Conservation (phyloP, 2,329 filamentous ascomycete genomes). For the Orbilia brochopaga region DNA sequence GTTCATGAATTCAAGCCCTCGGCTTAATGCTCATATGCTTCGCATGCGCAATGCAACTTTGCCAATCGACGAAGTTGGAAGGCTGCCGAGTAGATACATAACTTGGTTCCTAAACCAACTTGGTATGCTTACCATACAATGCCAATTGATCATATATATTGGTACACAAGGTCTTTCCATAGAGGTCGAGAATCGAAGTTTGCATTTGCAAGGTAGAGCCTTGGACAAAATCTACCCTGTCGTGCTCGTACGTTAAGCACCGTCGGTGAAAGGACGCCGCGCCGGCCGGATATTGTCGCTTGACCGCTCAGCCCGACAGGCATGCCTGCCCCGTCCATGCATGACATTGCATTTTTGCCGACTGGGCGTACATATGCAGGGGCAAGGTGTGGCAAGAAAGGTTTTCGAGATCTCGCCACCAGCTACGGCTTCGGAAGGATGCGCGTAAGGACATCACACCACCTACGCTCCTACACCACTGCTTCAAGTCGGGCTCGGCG, state of each 20-base stretch:
- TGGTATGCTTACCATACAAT: no score
- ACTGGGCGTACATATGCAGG: conserved; percentile 20
- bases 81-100: no score
- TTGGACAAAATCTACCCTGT: no score
- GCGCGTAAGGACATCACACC: no score
- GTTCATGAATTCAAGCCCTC: background rate
- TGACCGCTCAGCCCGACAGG: background rate
- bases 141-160: no score
- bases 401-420: conserved; percentile 21
- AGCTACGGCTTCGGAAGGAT: conserved; percentile 1
- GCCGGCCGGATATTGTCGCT: background rate
- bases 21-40: background rate
- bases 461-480: no score
- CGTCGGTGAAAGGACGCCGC: background rate
- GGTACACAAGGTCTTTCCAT: no score
- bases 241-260: background rate
- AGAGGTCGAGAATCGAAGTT: no score
- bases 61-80: no score
- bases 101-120: no score
- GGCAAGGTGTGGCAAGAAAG: conserved; percentile 22
- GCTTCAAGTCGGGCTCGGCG: no score
- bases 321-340: background rate
- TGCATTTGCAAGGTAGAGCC: background rate
- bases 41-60: no score
- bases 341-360: background rate